Evolutionary conservation across 495 filamentous ascomycete genomes (phyloP).

Genomic region (Penicillium mononematosum): DNA sequence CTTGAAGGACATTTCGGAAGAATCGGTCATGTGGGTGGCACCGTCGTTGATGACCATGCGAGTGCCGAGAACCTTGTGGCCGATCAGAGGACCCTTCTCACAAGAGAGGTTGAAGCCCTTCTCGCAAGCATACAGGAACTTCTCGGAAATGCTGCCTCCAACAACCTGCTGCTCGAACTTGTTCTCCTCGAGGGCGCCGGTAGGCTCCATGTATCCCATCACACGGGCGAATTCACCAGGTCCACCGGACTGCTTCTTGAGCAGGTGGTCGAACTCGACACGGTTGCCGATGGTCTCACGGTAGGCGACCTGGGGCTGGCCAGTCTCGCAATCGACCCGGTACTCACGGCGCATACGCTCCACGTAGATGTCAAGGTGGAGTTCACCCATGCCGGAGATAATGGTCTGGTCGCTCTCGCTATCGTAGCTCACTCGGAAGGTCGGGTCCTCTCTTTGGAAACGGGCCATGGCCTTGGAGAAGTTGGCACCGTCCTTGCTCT

Average conservation of each 20-base stretch:
- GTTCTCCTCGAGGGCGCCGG: constrained; percentile 67
- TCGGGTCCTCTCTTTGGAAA: constrained; percentile 98
- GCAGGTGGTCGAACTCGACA: constrained; percentile 84
- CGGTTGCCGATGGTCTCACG: constrained; percentile 83
- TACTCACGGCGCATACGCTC: constrained; percentile 99
- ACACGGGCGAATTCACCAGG: constrained; percentile 96
- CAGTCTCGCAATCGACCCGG: constrained; percentile 90
- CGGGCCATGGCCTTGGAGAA: constrained; percentile 99
- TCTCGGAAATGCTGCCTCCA: constrained; percentile 91
- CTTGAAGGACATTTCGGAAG: constrained; percentile 98
- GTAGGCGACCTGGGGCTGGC: constrained; percentile 96
- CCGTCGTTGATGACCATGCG: constrained; percentile 94
- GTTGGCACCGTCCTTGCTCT: constrained; percentile 85
- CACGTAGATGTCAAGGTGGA: constrained; percentile 96
- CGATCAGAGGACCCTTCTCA: constrained; percentile 86
- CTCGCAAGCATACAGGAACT: constrained; percentile 92
- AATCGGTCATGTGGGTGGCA: constrained; percentile 97
- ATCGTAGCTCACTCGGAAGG: constrained; percentile 93
- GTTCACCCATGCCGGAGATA: constrained; percentile 97
- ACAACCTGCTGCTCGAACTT: constrained; percentile 82
- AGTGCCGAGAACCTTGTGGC: constrained; percentile 88
- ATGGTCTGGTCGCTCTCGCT: constrained; percentile 90
- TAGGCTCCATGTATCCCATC: constrained; percentile 89
- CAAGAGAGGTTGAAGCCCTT: constrained; percentile 90
- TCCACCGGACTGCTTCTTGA: constrained; percentile 96